phyloP scores from a whole-genome alignment of 306 rosid species.

The Ziziphus jujuba region DNA sequence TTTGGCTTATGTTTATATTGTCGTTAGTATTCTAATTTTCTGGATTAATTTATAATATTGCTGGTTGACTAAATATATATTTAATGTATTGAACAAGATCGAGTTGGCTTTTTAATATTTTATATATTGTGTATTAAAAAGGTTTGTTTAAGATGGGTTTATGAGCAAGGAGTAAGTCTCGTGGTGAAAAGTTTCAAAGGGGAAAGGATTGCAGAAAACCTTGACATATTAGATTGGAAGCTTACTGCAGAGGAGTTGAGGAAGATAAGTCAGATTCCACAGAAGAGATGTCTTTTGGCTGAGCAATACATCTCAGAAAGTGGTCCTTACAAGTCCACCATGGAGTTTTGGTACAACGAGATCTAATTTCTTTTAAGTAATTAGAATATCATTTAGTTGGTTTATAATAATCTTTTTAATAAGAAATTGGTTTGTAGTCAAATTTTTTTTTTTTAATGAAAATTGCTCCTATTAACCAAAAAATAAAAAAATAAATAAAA shows the following conservation, averaged over 20 bases:
- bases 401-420: no score
- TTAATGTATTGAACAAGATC: no score
- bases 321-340: constrained; percentile 3
- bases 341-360: constrained; percentile 14
- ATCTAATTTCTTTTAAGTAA: background rate
- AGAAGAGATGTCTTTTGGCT: background rate
- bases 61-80: no score
- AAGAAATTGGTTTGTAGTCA: no score
- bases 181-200: constrained; percentile 23
- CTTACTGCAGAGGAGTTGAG: background rate
- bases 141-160: constrained; percentile 30
- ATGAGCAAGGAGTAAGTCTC: constrained; percentile 28
- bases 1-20: no score
- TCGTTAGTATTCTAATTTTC: no score
- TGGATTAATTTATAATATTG: no score
- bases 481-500: no score
- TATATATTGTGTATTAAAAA: background rate
- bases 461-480: no score
- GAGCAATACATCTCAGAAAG: background rate
- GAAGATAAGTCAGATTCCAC: constrained; percentile 25
- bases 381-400: no score
- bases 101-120: no score
- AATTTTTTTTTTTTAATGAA: no score
- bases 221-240: constrained; percentile 18
- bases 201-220: constrained; percentile 17